Percentiles rank a stretch among this genome's conserved stretches.
Conservation (phyloP, 1,139 yeast species). For the Suhomyces kunorum region DNA sequence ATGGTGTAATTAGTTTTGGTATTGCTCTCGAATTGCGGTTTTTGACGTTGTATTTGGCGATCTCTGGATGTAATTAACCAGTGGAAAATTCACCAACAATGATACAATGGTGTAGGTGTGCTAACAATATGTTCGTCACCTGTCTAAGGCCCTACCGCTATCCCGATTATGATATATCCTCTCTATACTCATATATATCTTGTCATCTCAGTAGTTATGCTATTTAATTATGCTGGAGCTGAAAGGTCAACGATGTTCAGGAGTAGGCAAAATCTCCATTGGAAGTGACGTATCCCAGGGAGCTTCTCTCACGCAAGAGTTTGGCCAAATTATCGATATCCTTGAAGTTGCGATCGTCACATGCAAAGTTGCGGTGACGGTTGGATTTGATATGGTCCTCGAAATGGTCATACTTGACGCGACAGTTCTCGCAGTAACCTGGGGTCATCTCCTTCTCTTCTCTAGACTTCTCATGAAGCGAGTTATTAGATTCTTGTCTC, state of each 20-base stretch:
- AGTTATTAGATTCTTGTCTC: constrained; percentile 19
- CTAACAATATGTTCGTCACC: no score
- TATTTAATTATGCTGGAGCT: background rate
- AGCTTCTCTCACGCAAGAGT: constrained; percentile 45
- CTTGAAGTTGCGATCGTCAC: constrained; percentile 66
- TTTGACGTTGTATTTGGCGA: no score
- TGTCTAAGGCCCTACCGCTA: background rate
- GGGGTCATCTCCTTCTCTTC: constrained; percentile 42
- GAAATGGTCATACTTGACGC: constrained; percentile 79
- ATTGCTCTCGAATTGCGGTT: no score
- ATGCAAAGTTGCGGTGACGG: constrained; percentile 81
- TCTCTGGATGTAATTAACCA: no score
- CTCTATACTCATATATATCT: background rate
- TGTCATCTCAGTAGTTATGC: background rate
- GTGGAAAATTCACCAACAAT: no score
- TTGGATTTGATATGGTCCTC: constrained; percentile 71
- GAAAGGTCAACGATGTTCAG: constrained; percentile 3
- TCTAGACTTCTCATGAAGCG: constrained; percentile 9
- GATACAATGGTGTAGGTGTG: no score
- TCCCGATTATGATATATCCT: background rate
- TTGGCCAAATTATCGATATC: constrained; percentile 73
- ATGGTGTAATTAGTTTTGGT: no score
- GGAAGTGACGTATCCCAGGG: constrained; percentile 45
- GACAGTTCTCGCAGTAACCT: constrained; percentile 94
- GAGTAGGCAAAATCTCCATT: constrained; percentile 44